Evolutionary conservation across 768 basidiomycete species (phyloP).

Genomic region (Auriscalpium microsporum): DNA sequence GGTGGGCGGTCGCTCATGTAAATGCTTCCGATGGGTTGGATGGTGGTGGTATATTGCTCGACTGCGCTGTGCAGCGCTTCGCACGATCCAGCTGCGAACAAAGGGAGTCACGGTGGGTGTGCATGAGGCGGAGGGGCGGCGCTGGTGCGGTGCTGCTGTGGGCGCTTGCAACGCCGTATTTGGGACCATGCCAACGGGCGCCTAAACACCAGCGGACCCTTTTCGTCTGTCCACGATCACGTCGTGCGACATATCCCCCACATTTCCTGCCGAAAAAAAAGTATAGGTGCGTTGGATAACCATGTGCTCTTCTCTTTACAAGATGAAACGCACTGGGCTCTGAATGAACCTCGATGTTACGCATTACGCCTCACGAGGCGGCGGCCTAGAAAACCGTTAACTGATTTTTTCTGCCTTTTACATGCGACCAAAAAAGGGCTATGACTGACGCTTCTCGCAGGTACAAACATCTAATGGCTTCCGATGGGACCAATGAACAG

Average conservation of each 20-base stretch:
- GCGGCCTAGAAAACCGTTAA: constrained; percentile 63
- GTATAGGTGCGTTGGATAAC: neutral
- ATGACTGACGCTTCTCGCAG: too few species aligned
- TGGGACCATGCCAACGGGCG: neutral
- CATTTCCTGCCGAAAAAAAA: neutral
- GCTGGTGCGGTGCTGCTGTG: neutral
- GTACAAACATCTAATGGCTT: neutral
- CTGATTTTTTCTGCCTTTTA: constrained; percentile 29
- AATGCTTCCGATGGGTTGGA: neutral
- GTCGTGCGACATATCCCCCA: neutral
- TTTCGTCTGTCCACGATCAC: too few species aligned
- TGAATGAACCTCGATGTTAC: constrained; percentile 38
- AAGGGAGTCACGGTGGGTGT: too few species aligned
- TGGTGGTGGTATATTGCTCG: neutral
- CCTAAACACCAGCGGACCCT: neutral
- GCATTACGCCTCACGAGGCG: constrained; percentile 44
- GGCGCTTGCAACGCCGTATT: neutral
- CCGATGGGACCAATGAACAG: constrained; percentile 12
- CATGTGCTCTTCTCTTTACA: neutral
- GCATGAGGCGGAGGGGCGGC: neutral
- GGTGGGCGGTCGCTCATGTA: neutral
- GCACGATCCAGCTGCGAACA: neutral
- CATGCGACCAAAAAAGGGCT: neutral
- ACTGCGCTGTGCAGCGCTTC: neutral
- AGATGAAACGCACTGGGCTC: constrained; percentile 63